phyloP scores from a whole-genome alignment of 2,329 filamentous ascomycete genomes.

The Talaromyces sp. region DNA sequence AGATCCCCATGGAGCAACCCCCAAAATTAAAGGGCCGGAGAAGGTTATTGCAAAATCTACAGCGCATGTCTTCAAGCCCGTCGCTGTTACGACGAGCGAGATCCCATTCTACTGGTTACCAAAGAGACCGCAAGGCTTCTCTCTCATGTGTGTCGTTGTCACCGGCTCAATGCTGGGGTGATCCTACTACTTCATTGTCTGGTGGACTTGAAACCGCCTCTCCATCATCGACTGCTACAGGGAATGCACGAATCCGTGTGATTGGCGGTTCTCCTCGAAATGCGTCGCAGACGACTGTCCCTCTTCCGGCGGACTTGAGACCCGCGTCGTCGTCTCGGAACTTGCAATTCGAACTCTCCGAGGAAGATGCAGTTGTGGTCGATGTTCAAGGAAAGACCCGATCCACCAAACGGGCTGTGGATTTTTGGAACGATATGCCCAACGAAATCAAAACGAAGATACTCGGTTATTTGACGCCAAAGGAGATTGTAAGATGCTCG shows the following conservation, averaged over 20 bases:
- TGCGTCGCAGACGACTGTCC: constrained; percentile 46
- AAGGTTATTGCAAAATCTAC: constrained; percentile 66
- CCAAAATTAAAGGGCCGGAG: constrained; percentile 64
- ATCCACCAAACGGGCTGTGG: constrained; percentile 39
- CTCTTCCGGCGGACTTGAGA: constrained; percentile 60
- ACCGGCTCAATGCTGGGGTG: constrained; percentile 51
- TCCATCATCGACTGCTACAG: constrained; percentile 42
- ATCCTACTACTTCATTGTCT: constrained; percentile 52
- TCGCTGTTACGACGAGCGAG: constrained; percentile 62
- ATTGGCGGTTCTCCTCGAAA: constrained; percentile 43
- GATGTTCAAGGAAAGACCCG: constrained; percentile 18
- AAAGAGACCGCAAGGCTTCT: constrained; percentile 57
- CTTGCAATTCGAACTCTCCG: constrained; percentile 21
- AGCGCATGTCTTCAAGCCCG: constrained; percentile 76
- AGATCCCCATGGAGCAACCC: constrained; percentile 37
- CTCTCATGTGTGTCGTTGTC: constrained; percentile 61
- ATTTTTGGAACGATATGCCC: constrained; percentile 78
- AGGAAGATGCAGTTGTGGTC: constrained; percentile 27
- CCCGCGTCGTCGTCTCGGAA: constrained; percentile 39
- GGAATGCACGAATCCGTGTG: constrained; percentile 52
- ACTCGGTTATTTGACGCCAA: constrained; percentile 69
- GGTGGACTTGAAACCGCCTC: constrained; percentile 46
- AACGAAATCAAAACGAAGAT: constrained; percentile 75
- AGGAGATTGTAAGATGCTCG: constrained; percentile 73
- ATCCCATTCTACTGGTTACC: constrained; percentile 62